Evolutionary conservation across 2,329 filamentous ascomycete genomes (phyloP).

Genomic region (Leptographium radiaticola): DNA sequence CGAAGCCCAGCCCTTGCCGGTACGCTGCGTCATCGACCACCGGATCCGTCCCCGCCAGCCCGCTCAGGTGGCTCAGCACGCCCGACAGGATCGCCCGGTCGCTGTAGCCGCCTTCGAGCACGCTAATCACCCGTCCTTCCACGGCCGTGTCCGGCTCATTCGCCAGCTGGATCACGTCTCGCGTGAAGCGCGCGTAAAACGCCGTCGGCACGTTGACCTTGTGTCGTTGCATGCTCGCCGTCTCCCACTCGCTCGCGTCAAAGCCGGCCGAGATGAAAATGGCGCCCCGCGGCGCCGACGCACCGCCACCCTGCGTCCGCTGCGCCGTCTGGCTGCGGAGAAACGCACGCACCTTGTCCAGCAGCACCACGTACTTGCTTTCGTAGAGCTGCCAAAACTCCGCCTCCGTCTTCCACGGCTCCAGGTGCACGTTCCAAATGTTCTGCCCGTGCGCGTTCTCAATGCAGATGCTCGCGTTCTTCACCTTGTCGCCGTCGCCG

Average conservation of each 20-base stretch:
- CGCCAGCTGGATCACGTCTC: slow-evolving; percentile 71
- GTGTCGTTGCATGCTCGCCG: slow-evolving; percentile 86
- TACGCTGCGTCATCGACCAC: slow-evolving; percentile 22
- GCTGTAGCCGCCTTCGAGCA: slow-evolving; percentile 92
- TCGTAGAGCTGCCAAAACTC: slow-evolving; percentile 90
- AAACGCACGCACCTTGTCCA: slow-evolving; percentile 71
- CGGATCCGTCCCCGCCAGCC: slow-evolving; percentile 50
- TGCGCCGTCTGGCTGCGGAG: slow-evolving; percentile 60
- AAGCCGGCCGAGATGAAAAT: slow-evolving; percentile 96
- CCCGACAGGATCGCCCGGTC: slow-evolving; percentile 82
- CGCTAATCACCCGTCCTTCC: slow-evolving; percentile 79
- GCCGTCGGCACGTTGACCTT: slow-evolving; percentile 91
- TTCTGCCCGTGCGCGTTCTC: slow-evolving; percentile 89
- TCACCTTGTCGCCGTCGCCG: slow-evolving; percentile 87
- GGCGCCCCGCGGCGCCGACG: slow-evolving; percentile 46
- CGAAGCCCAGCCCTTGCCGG: slow-evolving; percentile 35
- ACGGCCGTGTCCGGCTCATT: slow-evolving; percentile 65
- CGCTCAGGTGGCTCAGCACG: slow-evolving; percentile 79
- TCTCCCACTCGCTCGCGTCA: slow-evolving; percentile 92
- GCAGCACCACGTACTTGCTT: slow-evolving; percentile 57
- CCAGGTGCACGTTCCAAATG: slow-evolving; percentile 91
- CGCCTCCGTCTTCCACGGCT: slow-evolving; percentile 67
- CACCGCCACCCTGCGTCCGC: background rate
- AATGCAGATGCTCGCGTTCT: slow-evolving; percentile 85
- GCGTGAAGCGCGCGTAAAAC: slow-evolving; percentile 85